phyloP scores from a whole-genome alignment of 164 flowering plant genomes.

The Aristolochia fimbriata region DNA sequence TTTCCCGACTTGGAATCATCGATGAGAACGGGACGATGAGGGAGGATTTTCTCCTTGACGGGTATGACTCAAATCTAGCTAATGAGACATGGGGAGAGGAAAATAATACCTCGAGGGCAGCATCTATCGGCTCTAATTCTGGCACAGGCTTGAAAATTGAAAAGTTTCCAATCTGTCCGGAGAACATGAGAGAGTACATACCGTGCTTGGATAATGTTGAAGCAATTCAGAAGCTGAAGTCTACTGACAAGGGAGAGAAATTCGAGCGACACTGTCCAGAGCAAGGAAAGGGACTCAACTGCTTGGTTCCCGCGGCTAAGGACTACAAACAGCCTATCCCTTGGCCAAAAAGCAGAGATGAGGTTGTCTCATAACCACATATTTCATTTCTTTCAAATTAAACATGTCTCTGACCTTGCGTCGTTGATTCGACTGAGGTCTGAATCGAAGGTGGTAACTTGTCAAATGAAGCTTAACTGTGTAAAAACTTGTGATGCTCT shows the following conservation, averaged over 20 bases:
- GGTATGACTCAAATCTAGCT: slow-evolving; percentile 48
- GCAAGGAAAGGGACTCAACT: slow-evolving; percentile 39
- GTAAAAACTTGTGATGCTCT: too few relatives aligned
- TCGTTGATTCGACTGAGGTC: too few relatives aligned
- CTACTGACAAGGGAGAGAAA: slow-evolving; percentile 56
- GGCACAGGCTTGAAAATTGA: slow-evolving; percentile 24
- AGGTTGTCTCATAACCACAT: slow-evolving; percentile 33
- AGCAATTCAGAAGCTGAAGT: slow-evolving; percentile 39
- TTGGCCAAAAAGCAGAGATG: slow-evolving; percentile 88
- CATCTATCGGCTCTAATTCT: neutral
- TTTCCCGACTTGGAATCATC: slow-evolving; percentile 57
- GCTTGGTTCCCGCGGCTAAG: slow-evolving; percentile 78
- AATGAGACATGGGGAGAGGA: slow-evolving; percentile 42
- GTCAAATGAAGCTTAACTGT: too few relatives aligned
- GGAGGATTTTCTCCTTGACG: slow-evolving; percentile 76
- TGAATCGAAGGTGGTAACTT: too few relatives aligned
- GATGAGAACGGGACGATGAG: slow-evolving; percentile 79
- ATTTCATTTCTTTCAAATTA: too few relatives aligned
- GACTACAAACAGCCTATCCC: slow-evolving; percentile 60
- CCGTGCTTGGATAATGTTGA: slow-evolving; percentile 71
- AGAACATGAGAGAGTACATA: slow-evolving; percentile 58
- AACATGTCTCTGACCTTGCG: too few relatives aligned
- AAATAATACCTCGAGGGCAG: slow-evolving; percentile 17
- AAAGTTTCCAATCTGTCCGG: slow-evolving; percentile 44
- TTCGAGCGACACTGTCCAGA: slow-evolving; percentile 81